These are phyloP conservation scores for Euphrasia confusa DNA, from an alignment of 257 asterid genomes.

Conservation along the genomic window DNA sequence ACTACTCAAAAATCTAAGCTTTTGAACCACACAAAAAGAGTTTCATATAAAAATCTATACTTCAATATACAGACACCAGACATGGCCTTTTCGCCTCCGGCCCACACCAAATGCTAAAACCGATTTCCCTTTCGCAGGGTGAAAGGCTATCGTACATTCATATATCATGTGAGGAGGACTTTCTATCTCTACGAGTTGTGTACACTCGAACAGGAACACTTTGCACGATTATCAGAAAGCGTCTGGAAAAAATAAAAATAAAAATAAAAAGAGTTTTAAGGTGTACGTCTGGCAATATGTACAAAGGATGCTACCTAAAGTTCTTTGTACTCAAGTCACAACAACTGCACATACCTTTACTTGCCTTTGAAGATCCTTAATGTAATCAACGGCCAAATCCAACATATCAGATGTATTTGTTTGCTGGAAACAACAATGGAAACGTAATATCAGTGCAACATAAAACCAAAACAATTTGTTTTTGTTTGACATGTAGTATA, in stretches of 20 bases:
- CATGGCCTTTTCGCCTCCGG: neutral
- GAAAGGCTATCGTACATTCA: neutral
- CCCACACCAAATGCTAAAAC: neutral
- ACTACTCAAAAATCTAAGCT: slow-evolving; percentile 9
- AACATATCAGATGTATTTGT: slow-evolving; percentile 85
- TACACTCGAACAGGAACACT: slow-evolving; percentile 52
- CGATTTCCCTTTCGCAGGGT: neutral
- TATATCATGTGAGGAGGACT: slow-evolving; percentile 1
- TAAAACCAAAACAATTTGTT: neutral
- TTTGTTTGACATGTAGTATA: neutral
- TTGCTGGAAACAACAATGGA: slow-evolving; percentile 48
- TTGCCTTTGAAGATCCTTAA: slow-evolving; percentile 73
- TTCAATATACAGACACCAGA: neutral
- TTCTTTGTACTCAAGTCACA: neutral
- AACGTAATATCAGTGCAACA: neutral
- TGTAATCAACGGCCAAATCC: slow-evolving; percentile 91
- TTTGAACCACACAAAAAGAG: neutral
- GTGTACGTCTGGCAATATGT: neutral
- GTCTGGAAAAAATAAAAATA: slow-evolving; percentile 35
- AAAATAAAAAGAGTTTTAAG: too few relatives aligned
- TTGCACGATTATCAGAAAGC: slow-evolving; percentile 49
- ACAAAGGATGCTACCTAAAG: neutral
- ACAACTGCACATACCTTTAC: slow-evolving; percentile 42
- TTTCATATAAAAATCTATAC: slow-evolving; percentile 1
- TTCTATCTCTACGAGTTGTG: slow-evolving; percentile 27